These are phyloP conservation scores for Solanum dulcamara DNA, from an alignment of 257 asterid genomes.

Conservation along the genomic window DNA sequence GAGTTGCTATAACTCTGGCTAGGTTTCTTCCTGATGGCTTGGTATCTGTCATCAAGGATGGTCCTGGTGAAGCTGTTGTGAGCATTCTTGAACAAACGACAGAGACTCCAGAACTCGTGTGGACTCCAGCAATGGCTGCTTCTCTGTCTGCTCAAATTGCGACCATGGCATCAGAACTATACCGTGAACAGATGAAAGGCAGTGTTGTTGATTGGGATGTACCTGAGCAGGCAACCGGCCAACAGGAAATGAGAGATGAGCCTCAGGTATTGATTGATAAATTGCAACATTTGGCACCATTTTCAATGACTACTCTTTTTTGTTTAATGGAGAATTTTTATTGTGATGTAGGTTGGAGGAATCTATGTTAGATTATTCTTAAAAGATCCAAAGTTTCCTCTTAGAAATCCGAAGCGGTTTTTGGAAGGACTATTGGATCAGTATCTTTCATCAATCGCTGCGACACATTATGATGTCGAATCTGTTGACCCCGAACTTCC, in stretches of 20 bases:
- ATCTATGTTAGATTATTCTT: slow-evolving; percentile 87
- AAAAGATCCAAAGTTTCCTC: slow-evolving; percentile 98
- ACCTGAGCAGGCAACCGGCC: slow-evolving; percentile 90
- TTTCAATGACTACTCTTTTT: slow-evolving; percentile 1
- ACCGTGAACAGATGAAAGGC: slow-evolving; percentile 86
- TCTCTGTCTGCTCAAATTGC: slow-evolving; percentile 91
- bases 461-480: slow-evolving; percentile 65
- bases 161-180: slow-evolving; percentile 88
- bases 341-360: slow-evolving; percentile 81
- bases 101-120: slow-evolving; percentile 97
- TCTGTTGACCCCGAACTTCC: slow-evolving; percentile 91
- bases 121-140: slow-evolving; percentile 99
- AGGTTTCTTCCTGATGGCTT: slow-evolving; percentile 97
- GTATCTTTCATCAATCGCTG: slow-evolving; percentile 87
- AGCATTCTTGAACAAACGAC: slow-evolving; percentile 84
- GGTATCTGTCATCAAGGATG: slow-evolving; percentile 85
- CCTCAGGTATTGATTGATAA: slow-evolving; percentile 63
- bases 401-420: slow-evolving; percentile 89
- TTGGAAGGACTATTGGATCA: slow-evolving; percentile 94
- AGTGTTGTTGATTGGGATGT: slow-evolving; percentile 95
- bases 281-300: slow-evolving; percentile 1
- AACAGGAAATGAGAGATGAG: slow-evolving; percentile 94
- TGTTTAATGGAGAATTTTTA: slow-evolving; percentile 8
- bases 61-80: slow-evolving; percentile 99
- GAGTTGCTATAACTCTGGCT: slow-evolving; percentile 91